These are phyloP conservation scores for Deuterostichococcus epilithicus DNA, from an alignment of 139 green algal species.

Conservation along the genomic window DNA sequence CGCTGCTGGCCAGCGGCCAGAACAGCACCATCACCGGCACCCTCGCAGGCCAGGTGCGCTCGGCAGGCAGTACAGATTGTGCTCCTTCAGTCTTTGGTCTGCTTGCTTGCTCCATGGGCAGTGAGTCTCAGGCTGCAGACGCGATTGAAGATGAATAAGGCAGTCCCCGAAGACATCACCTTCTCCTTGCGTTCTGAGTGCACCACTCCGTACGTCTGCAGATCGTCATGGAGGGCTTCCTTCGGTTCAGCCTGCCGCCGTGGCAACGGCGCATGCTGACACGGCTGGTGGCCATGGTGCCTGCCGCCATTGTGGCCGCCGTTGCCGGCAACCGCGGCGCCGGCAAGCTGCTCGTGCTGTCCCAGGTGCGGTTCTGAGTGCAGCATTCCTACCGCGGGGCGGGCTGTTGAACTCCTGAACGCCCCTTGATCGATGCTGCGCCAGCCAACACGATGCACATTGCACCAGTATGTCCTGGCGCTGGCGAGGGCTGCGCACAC, in stretches of 20 bases:
- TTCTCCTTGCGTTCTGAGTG: not conserved
- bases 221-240: slow-evolving; percentile 62
- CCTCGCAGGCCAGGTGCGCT: slow-evolving; percentile 31
- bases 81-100: slow-evolving; percentile 11
- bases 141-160: too few species aligned
- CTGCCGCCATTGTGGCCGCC: slow-evolving; percentile 51
- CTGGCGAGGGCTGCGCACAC: not conserved
- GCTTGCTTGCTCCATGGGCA: too few species aligned
- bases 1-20: slow-evolving; percentile 47
- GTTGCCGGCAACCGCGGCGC: slow-evolving; percentile 41
- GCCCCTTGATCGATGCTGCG: not conserved
- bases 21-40: slow-evolving; percentile 56
- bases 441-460: not conserved
- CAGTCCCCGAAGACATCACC: too few species aligned
- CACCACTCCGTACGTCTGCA: not conserved
- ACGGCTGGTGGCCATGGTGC: slow-evolving; percentile 40
- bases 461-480: not conserved
- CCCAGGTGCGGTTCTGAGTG: not conserved
- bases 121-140: too few species aligned
- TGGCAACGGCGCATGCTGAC: slow-evolving; percentile 47
- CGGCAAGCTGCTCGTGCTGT: slow-evolving; percentile 43
- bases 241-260: slow-evolving; percentile 37
- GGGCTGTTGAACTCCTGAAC: not conserved
- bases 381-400: not conserved
- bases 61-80: too few species aligned